Evolutionary conservation across 257 asterid genomes (phyloP).

Genomic region (Schizonepeta tenuifolia): DNA sequence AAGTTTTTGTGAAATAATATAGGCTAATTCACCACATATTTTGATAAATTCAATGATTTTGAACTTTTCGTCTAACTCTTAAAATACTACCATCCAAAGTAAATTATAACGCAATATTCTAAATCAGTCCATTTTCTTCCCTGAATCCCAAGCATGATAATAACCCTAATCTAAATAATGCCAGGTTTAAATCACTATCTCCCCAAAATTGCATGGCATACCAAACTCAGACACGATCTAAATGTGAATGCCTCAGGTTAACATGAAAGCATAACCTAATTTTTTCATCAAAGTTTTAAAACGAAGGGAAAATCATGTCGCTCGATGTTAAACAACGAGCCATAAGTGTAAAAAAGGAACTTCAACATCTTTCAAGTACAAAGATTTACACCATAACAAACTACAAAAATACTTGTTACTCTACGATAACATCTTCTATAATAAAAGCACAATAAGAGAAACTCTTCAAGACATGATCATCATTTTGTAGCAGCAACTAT

Average conservation of each 20-base stretch:
- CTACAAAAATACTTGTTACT: conserved; percentile 13
- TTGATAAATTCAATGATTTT: no score
- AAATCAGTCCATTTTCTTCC: background rate
- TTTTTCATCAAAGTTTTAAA: background rate
- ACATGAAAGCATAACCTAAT: background rate
- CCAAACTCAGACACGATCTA: no score
- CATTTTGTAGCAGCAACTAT: conserved; percentile 82
- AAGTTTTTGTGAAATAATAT: no score
- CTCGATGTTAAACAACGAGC: background rate
- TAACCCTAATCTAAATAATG: background rate
- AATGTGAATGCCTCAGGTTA: background rate
- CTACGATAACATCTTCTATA: background rate
- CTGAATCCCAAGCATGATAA: background rate
- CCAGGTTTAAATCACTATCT: background rate
- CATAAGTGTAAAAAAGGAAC: background rate
- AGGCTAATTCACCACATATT: no score
- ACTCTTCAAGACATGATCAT: conserved; percentile 11
- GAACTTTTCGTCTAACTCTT: no score
- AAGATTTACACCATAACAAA: background rate
- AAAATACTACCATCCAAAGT: no score
- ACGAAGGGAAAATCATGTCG: background rate
- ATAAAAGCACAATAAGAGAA: background rate
- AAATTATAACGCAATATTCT: background rate
- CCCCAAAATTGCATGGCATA: background rate
- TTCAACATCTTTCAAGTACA: background rate